Conservation (phyloP, 768 basidiomycete genomes). For the Clavulina sp. region DNA sequence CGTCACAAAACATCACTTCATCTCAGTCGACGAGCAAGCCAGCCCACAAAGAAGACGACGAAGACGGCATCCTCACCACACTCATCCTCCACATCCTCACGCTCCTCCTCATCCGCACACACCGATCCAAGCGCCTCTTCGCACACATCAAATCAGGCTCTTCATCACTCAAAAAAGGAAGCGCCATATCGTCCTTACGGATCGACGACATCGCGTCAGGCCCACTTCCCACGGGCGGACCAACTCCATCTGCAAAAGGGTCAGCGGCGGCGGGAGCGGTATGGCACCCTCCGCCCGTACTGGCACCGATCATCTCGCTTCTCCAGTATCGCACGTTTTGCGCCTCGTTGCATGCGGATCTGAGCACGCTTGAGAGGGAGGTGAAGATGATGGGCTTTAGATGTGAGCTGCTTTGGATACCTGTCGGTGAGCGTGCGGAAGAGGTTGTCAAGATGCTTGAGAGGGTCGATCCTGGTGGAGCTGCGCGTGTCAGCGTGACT, state of each 20-base stretch:
- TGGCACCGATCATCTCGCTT: slow-evolving; percentile 62
- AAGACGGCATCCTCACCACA: not conserved
- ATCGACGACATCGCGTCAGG: too few relatives aligned
- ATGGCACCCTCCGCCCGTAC: slow-evolving; percentile 24
- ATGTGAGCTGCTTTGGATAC: slow-evolving; percentile 31
- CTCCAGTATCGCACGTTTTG: slow-evolving; percentile 69
- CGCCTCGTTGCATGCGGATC: slow-evolving; percentile 37
- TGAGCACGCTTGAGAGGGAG: slow-evolving; percentile 40
- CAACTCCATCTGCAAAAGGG: too few relatives aligned
- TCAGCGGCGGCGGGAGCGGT: too few relatives aligned
- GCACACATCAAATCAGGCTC: not conserved
- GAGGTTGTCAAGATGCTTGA: slow-evolving; percentile 7
- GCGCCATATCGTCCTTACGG: not conserved
- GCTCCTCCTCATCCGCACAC: slow-evolving; percentile 8
- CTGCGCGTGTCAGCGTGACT: not conserved
- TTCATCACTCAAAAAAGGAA: not conserved
- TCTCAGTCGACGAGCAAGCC: too few relatives aligned
- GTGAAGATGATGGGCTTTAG: slow-evolving; percentile 49
- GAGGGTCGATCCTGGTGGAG: not conserved
- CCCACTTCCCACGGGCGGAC: too few relatives aligned
- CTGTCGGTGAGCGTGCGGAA: slow-evolving; percentile 7
- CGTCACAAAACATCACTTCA: not conserved
- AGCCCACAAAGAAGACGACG: slow-evolving; percentile 9
- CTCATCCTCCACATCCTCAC: slow-evolving; percentile 3
- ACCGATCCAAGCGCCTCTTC: slow-evolving; percentile 1